These are phyloP conservation scores for Hypoxylon lienhwacheense DNA, from an alignment of 495 filamentous ascomycete genomes.

Conservation along the genomic window DNA sequence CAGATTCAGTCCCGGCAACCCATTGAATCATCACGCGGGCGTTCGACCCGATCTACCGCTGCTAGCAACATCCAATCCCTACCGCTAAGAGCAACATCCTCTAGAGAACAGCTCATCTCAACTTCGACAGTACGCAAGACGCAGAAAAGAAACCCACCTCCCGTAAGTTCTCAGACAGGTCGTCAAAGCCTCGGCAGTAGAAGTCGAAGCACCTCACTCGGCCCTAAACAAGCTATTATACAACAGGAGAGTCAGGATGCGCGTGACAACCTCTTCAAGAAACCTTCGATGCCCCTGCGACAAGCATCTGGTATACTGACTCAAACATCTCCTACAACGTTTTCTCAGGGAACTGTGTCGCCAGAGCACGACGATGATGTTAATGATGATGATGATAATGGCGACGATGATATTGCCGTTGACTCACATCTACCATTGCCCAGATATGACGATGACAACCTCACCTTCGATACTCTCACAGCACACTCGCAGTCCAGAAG, in stretches of 20 bases:
- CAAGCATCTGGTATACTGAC: constrained; percentile 31
- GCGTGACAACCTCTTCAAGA: constrained; percentile 28
- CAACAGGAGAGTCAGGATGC: constrained; percentile 20
- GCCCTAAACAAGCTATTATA: constrained; percentile 10
- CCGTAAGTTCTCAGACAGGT: constrained; percentile 22
- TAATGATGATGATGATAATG: constrained; percentile 3
- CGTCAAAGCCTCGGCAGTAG: constrained; percentile 18
- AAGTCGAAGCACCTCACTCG: constrained; percentile 24
- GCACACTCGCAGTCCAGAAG: constrained; percentile 25
- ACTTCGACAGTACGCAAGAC: constrained; percentile 30
- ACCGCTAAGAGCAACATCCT: constrained; percentile 46
- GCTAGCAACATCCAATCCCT: constrained; percentile 40
- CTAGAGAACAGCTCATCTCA: constrained; percentile 44
- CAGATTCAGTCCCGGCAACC: constrained; percentile 8
- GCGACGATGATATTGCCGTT: constrained; percentile 16
- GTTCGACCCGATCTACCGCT: constrained; percentile 11
- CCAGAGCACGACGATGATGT: constrained; percentile 11
- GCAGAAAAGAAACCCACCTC: constrained; percentile 22
- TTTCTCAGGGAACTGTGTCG: constrained; percentile 9
- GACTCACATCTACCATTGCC: constrained; percentile 32
- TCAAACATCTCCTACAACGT: constrained; percentile 12
- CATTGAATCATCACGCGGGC: constrained; percentile 20
- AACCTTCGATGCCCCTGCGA: constrained; percentile 24
- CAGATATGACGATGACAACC: constrained; percentile 24
- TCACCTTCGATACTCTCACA: constrained; percentile 32